Base-by-base conservation (phyloP, 148 eudicot genomes). In the Polygonum maritimum region DNA sequence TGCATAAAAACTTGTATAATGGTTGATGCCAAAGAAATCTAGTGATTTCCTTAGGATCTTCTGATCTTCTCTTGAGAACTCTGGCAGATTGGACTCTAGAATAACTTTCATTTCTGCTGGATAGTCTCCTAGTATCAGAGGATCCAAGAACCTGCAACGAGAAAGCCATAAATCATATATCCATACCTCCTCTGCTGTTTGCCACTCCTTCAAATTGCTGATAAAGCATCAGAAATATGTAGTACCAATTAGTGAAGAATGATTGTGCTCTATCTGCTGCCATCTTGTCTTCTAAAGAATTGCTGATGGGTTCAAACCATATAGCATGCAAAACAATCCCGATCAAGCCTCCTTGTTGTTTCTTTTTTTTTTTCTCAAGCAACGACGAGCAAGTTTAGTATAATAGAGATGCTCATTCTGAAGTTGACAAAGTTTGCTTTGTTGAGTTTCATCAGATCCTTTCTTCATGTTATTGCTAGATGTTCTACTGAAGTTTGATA, bases 11-110 rank as follows among this genome's bases (percentile, higher is more conserved):
- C 89, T 87, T 10, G 91, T 87, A 74, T 89, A 92, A 52, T 92
- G 94, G 79, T 92, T 92, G 71, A 90, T 84, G 58, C 94, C 97
- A 45, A 90, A 88, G 77, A 92, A 92, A 78, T 90, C 97, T 15
- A 81, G 38, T 15, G 84, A 84, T 19, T 81, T 72, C 22, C 79
- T 76, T 74, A 91, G 70, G 39, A 69, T 58, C 70, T 81, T 72
- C 72, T 78, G 48, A 69, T 87, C 85, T 15, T 78, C 45, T 48
- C 73, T 63, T 14, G 89, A 77, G 77, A 88, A 90, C 12, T 2
- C 74, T 3, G 97, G 97, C 79, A 92, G 78, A 62, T 48, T 71
- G 16, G 87, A 58, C 73, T 88, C 89, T 22, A 88, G 78, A 76
- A 88, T 79, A 39, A 58, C 73, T 44, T 76, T 78, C 92, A 90